Evolutionary conservation across 2,329 filamentous ascomycete species (phyloP), one percentile per base, ranked within the genome.

Genomic region (Aschersonia sp.): DNA sequence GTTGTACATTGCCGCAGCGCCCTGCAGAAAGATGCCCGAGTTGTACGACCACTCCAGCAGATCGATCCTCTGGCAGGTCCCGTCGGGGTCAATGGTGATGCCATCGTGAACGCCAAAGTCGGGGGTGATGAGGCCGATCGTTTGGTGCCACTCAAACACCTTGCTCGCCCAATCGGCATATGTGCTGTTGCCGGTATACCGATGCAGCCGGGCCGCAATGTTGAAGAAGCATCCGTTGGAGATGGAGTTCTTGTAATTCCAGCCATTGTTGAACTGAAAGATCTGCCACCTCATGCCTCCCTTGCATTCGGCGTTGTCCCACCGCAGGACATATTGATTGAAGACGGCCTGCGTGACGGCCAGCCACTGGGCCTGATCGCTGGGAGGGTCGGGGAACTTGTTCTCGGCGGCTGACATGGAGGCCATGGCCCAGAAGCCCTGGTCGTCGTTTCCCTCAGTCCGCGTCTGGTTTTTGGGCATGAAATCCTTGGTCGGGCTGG

Each of bases 201-300:
- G 73, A 0, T 84, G 84, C 5, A 94, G 72, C 12, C 87, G 80
- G 5, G 86, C 73, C 29, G 77, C 80, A 30, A 84, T 60, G 60
- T 84, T 82, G 66, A 84, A 83, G 63, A 84, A 82, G 62, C 78
- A 80, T 5, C 80, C 80, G 65, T 84, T 84, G 44, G 78, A 77
- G 54, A 84, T 81, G 29, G 75, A 72, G 64, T 84, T 84, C 58
- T 84, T 82, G 67, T 82, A 82, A 62, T 76, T 70, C 65, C 69
- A 82, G 45, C 86, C 86, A 49, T 72, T 77, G 66, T 89, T 89
- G 66, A 82, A 85, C 9, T 77, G 72, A 66, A 83, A 89, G 51
- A 94, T 84, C 66, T 94, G 88, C 89, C 89, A 94, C 53, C 84
- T 78, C 54, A 94, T 65, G 7, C 88, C 88, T 45, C 88, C 88